These are phyloP conservation scores for Peterozyma xylosa DNA, from an alignment of 805 yeast species.

Conservation along the genomic window DNA sequence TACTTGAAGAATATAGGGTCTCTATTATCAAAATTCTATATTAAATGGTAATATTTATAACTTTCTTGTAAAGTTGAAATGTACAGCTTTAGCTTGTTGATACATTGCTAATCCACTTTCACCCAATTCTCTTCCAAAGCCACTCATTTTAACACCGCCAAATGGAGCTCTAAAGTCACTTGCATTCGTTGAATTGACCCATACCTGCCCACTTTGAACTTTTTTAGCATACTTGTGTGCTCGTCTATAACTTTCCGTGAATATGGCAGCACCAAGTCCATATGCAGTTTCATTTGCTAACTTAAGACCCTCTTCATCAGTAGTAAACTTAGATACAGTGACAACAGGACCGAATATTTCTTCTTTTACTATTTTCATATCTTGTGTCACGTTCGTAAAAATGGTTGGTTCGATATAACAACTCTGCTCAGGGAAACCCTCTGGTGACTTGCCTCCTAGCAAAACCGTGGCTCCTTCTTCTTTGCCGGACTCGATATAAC, in stretches of 20 bases:
- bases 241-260: constrained; percentile 53
- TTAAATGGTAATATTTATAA: constrained; percentile 3
- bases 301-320: constrained; percentile 55
- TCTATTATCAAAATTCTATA: background rate
- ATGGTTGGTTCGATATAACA: constrained; percentile 66
- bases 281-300: constrained; percentile 63
- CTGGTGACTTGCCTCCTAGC: constrained; percentile 58
- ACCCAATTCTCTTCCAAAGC: constrained; percentile 56
- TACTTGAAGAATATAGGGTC: background rate
- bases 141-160: constrained; percentile 64
- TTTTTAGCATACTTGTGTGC: constrained; percentile 56
- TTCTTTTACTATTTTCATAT: constrained; percentile 57
- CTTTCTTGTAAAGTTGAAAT: constrained; percentile 50
- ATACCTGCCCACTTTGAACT: constrained; percentile 61
- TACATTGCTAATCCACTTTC: constrained; percentile 41
- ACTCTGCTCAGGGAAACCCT: constrained; percentile 43
- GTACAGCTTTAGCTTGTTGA: constrained; percentile 61
- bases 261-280: constrained; percentile 77
- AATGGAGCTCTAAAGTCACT: constrained; percentile 53
- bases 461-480: constrained; percentile 62
- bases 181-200: constrained; percentile 55
- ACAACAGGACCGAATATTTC: constrained; percentile 83
- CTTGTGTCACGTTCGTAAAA: constrained; percentile 60
- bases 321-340: constrained; percentile 55
- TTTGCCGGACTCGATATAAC: constrained; percentile 59